phyloP scores from a whole-genome alignment of 768 basidiomycete genomes.

The Lentinula sp. region DNA sequence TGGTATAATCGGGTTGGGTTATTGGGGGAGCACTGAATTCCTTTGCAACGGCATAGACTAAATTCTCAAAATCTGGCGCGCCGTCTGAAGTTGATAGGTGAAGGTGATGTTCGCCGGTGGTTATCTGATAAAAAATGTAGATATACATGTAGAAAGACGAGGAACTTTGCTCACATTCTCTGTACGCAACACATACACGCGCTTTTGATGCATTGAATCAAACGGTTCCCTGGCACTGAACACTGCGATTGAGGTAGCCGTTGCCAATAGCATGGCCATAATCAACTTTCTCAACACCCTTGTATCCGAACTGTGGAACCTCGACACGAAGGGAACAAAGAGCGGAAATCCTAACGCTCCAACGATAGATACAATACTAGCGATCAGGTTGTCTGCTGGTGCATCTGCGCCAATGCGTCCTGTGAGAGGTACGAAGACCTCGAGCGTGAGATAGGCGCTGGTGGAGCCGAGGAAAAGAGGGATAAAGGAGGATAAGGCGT shows the following conservation, averaged over 20 bases:
- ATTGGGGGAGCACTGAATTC: conserved; percentile 39
- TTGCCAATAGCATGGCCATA: conserved; percentile 37
- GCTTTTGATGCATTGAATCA: conserved; percentile 81
- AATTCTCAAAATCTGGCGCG: conserved; percentile 63
- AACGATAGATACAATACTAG: conserved; percentile 59
- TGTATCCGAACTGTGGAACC: conserved; percentile 30
- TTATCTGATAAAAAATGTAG: conserved; percentile 26
- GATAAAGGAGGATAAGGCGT: neutral
- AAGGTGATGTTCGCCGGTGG: conserved; percentile 62
- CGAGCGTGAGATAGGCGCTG: conserved; percentile 16
- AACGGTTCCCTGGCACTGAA: conserved; percentile 63
- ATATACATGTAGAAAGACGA: conserved; percentile 27
- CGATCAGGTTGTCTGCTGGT: conserved; percentile 86
- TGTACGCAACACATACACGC: conserved; percentile 75
- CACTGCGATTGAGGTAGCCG: conserved; percentile 47
- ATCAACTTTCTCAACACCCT: conserved; percentile 17
- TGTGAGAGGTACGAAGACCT: conserved; percentile 87
- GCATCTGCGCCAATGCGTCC: conserved; percentile 79
- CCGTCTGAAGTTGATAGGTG: conserved; percentile 82
- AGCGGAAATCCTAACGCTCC: conserved; percentile 53
- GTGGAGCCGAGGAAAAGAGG: neutral
- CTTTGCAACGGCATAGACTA: conserved; percentile 56
- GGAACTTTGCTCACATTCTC: conserved; percentile 57
- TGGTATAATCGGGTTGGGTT: conserved; percentile 1
- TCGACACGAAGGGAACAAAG: conserved; percentile 63